Evolutionary conservation across 768 basidiomycete genomes (phyloP).

Genomic region (Neoboletus magnificus): DNA sequence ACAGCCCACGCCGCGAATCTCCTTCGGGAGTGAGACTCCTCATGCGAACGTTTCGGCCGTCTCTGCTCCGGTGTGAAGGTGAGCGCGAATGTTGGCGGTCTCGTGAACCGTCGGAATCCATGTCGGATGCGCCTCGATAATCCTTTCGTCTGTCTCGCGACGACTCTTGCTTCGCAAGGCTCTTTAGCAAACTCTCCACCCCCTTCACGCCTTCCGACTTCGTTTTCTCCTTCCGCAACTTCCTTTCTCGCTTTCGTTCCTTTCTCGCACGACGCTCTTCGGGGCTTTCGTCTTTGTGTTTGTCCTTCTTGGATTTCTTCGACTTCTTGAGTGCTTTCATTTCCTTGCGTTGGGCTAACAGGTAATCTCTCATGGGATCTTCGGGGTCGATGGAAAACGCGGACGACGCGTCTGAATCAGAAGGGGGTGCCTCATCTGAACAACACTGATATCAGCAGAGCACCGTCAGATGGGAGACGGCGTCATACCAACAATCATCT

Average conservation of each 20-base stretch:
- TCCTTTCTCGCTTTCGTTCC: conserved; percentile 70
- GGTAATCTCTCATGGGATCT: conserved; percentile 96
- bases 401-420: conserved; percentile 65
- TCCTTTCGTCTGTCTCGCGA: conserved; percentile 19
- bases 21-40: conserved; percentile 21
- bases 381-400: conserved; percentile 82
- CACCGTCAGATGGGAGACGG: neutral
- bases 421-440: conserved; percentile 49
- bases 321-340: conserved; percentile 66
- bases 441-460: conserved; percentile 7
- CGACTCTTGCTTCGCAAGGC: conserved; percentile 31
- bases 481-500: conserved; percentile 56
- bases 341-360: conserved; percentile 72
- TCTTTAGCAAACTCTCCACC: conserved; percentile 63
- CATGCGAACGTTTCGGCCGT: conserved; percentile 6
- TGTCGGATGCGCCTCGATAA: conserved; percentile 8
- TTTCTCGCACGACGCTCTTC: conserved; percentile 76
- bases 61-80: conserved; percentile 6
- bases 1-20: conserved; percentile 3
- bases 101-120: conserved; percentile 10
- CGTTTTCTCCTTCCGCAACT: conserved; percentile 43
- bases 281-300: conserved; percentile 71
- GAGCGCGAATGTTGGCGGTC: conserved; percentile 16
- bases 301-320: conserved; percentile 55
- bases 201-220: conserved; percentile 64